Percentiles rank a stretch among this genome's conserved stretches.
Conservation (phyloP, 1,284 basidiomycete species). For the Cryptococcus jaspeensis region DNA sequence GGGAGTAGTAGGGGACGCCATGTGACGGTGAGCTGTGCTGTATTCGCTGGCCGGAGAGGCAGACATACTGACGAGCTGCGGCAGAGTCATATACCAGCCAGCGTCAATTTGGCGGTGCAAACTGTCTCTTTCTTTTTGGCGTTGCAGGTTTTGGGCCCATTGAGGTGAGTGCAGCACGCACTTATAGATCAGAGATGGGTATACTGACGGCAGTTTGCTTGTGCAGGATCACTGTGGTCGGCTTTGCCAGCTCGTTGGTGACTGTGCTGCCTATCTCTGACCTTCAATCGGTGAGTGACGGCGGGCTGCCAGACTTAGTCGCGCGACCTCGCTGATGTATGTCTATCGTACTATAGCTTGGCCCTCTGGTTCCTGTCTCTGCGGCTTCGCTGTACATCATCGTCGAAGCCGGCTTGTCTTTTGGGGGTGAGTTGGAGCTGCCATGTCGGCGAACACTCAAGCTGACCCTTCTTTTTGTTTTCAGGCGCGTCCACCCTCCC, state of each 20-base stretch:
- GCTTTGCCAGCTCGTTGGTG: background rate
- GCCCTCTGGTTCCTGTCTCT: slow-evolving; percentile 8
- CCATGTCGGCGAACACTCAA: background rate
- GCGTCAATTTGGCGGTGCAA: slow-evolving; percentile 17
- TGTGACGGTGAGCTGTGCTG: slow-evolving; percentile 4
- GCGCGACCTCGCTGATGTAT: background rate
- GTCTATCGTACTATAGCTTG: slow-evolving; percentile 3
- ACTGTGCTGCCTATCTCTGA: background rate
- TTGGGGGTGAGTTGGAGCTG: background rate
- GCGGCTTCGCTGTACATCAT: slow-evolving; percentile 4
- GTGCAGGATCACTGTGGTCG: slow-evolving; percentile 7
- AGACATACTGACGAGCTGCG: background rate
- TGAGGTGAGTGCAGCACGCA: slow-evolving; percentile 17
- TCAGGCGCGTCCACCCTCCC: background rate
- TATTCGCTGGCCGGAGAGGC: background rate
- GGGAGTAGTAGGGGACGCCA: background rate
- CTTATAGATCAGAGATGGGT: background rate
- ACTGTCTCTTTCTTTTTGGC: slow-evolving; percentile 26
- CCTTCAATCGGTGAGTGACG: slow-evolving; percentile 6
- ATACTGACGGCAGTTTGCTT: background rate
- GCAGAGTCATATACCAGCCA: slow-evolving; percentile 8
- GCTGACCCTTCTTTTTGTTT: background rate
- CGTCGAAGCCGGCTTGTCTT: background rate
- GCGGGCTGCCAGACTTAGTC: background rate
- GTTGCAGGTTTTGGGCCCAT: slow-evolving; percentile 19